Percentiles rank a stretch among this genome's conserved stretches.
These are phyloP conservation scores for Boletus pseudopeckii DNA, from an alignment of 768 basidiomycete genomes.

Conservation along the genomic window DNA sequence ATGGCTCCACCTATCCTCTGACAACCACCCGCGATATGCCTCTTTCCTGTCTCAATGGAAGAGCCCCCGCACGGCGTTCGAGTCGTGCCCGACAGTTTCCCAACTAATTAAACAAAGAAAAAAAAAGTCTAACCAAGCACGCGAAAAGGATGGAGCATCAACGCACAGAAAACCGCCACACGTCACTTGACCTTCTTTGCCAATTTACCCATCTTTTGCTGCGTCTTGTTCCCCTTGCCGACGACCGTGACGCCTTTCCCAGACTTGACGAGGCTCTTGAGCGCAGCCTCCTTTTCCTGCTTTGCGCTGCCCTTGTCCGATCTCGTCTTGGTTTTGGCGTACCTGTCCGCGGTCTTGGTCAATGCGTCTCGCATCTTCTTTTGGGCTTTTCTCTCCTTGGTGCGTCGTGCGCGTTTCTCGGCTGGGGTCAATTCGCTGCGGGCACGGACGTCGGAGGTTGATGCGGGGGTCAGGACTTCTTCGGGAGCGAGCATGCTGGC, in stretches of 20 bases:
- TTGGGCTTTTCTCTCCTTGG: conserved; percentile 66
- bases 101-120: background rate
- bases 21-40: background rate
- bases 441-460: conserved; percentile 52
- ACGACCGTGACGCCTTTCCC: conserved; percentile 87
- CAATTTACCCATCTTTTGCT: conserved; percentile 24
- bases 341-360: conserved; percentile 62
- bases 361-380: conserved; percentile 65
- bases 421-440: conserved; percentile 80
- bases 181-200: conserved; percentile 26
- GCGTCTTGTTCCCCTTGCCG: conserved; percentile 56
- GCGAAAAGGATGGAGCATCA: background rate
- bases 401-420: conserved; percentile 72
- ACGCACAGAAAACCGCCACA: conserved; percentile 3
- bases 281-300: conserved; percentile 80
- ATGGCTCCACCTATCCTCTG: background rate
- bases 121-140: background rate
- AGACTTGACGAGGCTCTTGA: conserved; percentile 77
- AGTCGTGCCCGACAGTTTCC: background rate
- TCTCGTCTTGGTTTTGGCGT: conserved; percentile 42
- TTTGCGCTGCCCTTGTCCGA: conserved; percentile 47
- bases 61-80: background rate
- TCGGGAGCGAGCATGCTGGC: conserved; percentile 89
- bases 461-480: conserved; percentile 68
- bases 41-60: background rate